Percentiles rank a stretch among this genome's conserved stretches.
These are phyloP conservation scores for Saccharomycopsis sp. DNA, from an alignment of 805 yeast genomes.

Conservation along the genomic window DNA sequence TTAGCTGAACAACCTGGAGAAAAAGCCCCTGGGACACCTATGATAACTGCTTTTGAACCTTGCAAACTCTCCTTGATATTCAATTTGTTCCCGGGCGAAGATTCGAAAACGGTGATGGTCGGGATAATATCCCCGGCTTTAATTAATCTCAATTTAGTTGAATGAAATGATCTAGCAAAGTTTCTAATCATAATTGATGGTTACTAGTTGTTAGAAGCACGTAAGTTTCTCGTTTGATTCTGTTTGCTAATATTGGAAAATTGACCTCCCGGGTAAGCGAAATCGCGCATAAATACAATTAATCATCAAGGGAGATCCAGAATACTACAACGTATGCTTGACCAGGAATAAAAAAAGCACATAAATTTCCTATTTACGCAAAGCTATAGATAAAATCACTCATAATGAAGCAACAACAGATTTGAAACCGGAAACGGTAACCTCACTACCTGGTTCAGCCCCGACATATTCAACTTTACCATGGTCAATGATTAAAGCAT, in stretches of 20 bases:
- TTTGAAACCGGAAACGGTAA: slow-evolving; percentile 20
- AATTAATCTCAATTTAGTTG: too few species aligned
- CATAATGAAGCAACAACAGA: slow-evolving; percentile 8
- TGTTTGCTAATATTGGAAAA: too few species aligned
- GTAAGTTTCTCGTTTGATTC: too few species aligned
- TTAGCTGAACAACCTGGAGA: slow-evolving; percentile 71
- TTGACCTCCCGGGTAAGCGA: too few species aligned
- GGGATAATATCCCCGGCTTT: slow-evolving; percentile 60
- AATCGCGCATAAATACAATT: too few species aligned
- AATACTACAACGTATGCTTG: too few species aligned
- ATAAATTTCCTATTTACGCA: too few species aligned
- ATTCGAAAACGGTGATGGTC: slow-evolving; percentile 34
- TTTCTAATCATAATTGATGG: too few species aligned
- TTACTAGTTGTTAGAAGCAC: too few species aligned
- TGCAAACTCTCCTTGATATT: slow-evolving; percentile 32
- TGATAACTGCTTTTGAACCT: slow-evolving; percentile 38
- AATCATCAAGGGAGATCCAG: too few species aligned
- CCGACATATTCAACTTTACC: slow-evolving; percentile 36
- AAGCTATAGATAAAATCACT: slow-evolving; percentile 1
- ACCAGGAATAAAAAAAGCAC: too few species aligned
- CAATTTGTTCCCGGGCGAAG: slow-evolving; percentile 14
- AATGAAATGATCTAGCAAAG: too few species aligned
- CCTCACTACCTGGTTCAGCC: slow-evolving; percentile 15
- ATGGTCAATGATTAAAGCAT: slow-evolving; percentile 51
- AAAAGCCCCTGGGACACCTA: slow-evolving; percentile 72